Evolutionary conservation across 495 filamentous ascomycete species (phyloP).

Genomic region (Collariella sp.): DNA sequence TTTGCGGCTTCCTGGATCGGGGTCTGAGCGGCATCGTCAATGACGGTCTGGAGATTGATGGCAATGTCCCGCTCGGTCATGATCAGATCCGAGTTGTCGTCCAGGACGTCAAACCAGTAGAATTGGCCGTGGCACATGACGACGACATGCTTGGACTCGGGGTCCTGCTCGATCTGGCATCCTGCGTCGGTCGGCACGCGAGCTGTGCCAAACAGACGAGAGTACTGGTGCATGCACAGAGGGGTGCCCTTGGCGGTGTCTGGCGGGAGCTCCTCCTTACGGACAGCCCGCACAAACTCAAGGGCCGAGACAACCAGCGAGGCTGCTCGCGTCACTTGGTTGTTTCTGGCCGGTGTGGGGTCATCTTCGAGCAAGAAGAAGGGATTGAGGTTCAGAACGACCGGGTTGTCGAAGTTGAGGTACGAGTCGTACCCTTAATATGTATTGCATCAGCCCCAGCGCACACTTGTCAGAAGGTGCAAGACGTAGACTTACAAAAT

Average conservation of each 20-base stretch:
- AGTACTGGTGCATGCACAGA: conserved; percentile 97
- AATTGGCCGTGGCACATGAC: conserved; percentile 93
- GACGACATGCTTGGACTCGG: conserved; percentile 81
- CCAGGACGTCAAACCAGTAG: conserved; percentile 98
- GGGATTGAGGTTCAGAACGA: conserved; percentile 94
- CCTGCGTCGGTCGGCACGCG: conserved; percentile 91
- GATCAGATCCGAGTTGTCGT: conserved; percentile 88
- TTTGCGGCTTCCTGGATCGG: conserved; percentile 92
- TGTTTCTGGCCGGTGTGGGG: conserved; percentile 88
- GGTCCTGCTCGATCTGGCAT: conserved; percentile 91
- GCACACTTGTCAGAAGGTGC: not conserved
- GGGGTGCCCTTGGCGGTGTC: conserved; percentile 77
- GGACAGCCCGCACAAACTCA: conserved; percentile 86
- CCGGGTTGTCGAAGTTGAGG: conserved; percentile 94
- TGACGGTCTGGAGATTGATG: conserved; percentile 84
- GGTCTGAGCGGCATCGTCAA: conserved; percentile 80
- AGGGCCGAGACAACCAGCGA: conserved; percentile 85
- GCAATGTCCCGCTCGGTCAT: conserved; percentile 95
- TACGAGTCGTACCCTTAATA: conserved; percentile 93
- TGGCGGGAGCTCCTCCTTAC: conserved; percentile 86
- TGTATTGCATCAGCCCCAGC: not conserved
- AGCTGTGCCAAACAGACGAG: conserved; percentile 88
- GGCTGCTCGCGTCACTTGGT: conserved; percentile 90
- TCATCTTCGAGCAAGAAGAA: conserved; percentile 98
- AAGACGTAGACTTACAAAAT: conserved; percentile 64